A percentile compares a stretch with the other conserved stretches of the same genome.
Evolutionary conservation across 192 early-diverging fungal species (phyloP).

Genomic region (Linnemannia exigua): DNA sequence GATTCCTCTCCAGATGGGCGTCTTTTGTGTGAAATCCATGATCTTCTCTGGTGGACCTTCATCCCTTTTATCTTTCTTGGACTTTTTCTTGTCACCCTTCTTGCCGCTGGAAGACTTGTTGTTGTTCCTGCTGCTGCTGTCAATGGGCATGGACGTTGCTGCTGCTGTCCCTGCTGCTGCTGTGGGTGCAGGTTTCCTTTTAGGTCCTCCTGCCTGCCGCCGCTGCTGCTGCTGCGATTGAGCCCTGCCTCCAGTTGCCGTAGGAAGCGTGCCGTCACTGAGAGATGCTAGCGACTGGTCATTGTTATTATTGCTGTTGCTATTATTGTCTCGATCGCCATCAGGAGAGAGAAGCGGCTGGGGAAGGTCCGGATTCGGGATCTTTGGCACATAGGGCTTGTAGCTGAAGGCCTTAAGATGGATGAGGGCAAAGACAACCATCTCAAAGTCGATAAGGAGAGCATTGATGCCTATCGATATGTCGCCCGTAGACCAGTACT

Average conservation of each 20-base stretch:
- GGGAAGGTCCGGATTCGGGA: slow-evolving; percentile 38
- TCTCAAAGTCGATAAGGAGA: slow-evolving; percentile 54
- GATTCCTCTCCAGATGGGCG: slow-evolving; percentile 42
- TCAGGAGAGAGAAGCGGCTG: background rate
- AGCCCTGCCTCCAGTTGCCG: background rate
- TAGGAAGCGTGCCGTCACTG: slow-evolving; percentile 1
- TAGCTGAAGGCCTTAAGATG: slow-evolving; percentile 55
- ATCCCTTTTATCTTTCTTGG: slow-evolving; percentile 7
- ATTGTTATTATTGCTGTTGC: background rate
- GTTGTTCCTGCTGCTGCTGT: background rate
- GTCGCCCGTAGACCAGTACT: slow-evolving; percentile 48
- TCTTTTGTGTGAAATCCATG: slow-evolving; percentile 50
- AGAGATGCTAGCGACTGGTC: slow-evolving; percentile 4
- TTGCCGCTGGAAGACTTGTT: background rate
- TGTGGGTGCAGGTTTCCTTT: background rate
- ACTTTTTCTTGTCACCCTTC: slow-evolving; percentile 11
- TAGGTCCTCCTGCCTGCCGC: background rate
- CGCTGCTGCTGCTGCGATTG: background rate
- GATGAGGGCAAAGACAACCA: slow-evolving; percentile 55
- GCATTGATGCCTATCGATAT: slow-evolving; percentile 50
- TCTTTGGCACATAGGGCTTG: slow-evolving; percentile 44
- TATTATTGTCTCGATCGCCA: background rate
- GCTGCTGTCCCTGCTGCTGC: too few relatives aligned
- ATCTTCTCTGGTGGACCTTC: slow-evolving; percentile 28
- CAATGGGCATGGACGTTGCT: background rate